Evolutionary conservation across 805 yeast species (phyloP).

Genomic region (Groenewaldozyma tartarivorans): DNA sequence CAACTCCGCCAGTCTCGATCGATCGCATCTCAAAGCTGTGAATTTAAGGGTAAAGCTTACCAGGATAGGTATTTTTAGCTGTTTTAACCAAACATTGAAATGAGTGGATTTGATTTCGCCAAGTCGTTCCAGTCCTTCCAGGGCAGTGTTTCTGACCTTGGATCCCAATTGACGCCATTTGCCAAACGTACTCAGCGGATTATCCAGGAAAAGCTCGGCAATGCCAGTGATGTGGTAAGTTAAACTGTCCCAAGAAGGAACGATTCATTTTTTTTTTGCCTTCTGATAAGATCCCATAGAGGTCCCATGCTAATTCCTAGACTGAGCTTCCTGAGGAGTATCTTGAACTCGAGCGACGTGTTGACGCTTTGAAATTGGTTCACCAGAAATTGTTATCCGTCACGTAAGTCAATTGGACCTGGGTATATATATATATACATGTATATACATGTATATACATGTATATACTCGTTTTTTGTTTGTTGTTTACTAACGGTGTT

Average conservation of each 20-base stretch:
- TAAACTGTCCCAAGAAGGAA: background rate
- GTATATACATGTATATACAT: conserved; percentile 18
- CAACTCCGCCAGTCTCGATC: too few species aligned
- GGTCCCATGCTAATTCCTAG: conserved; percentile 6
- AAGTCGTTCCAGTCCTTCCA: conserved; percentile 28
- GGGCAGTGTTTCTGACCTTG: conserved; percentile 27
- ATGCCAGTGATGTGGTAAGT: conserved; percentile 57
- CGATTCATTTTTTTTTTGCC: too few species aligned
- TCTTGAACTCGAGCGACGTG: conserved; percentile 58
- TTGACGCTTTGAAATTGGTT: conserved; percentile 63
- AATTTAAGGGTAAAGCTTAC: too few species aligned
- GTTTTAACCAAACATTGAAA: conserved; percentile 2
- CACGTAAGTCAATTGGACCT: conserved; percentile 24
- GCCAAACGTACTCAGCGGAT: conserved; percentile 75
- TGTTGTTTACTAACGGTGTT: too few species aligned
- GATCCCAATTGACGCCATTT: conserved; percentile 49
- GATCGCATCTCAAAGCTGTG: too few species aligned
- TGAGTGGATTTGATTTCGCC: conserved; percentile 28
- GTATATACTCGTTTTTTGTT: conserved; percentile 19
- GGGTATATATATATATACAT: background rate
- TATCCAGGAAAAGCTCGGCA: conserved; percentile 71
- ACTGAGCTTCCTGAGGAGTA: conserved; percentile 81
- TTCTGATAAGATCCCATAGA: too few species aligned
- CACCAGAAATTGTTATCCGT: conserved; percentile 49
- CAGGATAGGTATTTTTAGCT: too few species aligned